These are phyloP conservation scores for Leccinum pachyderme DNA, from an alignment of 1,284 basidiomycete genomes.

Conservation along the genomic window DNA sequence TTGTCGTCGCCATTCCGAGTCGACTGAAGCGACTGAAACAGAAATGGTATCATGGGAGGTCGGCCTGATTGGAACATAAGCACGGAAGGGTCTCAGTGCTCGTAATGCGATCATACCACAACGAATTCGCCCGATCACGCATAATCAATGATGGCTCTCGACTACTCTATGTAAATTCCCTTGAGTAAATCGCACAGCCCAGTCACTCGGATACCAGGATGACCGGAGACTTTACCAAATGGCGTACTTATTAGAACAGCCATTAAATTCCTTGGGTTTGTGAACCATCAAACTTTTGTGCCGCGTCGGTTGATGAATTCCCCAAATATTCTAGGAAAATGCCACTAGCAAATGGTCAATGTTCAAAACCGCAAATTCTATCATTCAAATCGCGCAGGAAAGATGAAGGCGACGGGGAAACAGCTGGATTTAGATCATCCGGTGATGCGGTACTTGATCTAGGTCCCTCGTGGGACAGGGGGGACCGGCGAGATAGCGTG, in stretches of 20 bases:
- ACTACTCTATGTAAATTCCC: not conserved
- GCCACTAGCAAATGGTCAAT: constrained; percentile 10
- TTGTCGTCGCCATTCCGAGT: too few species aligned
- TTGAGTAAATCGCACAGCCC: not conserved
- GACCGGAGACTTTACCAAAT: not conserved
- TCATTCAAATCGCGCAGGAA: constrained; percentile 11
- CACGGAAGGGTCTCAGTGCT: too few species aligned
- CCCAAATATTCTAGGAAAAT: constrained; percentile 16
- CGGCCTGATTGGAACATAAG: too few species aligned
- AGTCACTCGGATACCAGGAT: not conserved
- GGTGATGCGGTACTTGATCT: constrained; percentile 10
- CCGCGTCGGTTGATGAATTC: not conserved
- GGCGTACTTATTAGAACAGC: too few species aligned
- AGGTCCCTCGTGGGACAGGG: constrained; percentile 8
- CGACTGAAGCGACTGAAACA: too few species aligned
- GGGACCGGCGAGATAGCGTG: constrained; percentile 17
- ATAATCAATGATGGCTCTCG: too few species aligned
- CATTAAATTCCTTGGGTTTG: constrained; percentile 1
- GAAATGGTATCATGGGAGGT: too few species aligned
- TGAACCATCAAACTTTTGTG: constrained; percentile 14
- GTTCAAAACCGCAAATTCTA: constrained; percentile 10
- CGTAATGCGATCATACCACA: too few species aligned
- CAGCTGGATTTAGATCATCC: constrained; percentile 13
- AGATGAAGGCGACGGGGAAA: constrained; percentile 11
- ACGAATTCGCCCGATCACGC: too few species aligned